These are phyloP conservation scores for Golubevia sp. DNA, from an alignment of 1,284 basidiomycete species.

Conservation along the genomic window DNA sequence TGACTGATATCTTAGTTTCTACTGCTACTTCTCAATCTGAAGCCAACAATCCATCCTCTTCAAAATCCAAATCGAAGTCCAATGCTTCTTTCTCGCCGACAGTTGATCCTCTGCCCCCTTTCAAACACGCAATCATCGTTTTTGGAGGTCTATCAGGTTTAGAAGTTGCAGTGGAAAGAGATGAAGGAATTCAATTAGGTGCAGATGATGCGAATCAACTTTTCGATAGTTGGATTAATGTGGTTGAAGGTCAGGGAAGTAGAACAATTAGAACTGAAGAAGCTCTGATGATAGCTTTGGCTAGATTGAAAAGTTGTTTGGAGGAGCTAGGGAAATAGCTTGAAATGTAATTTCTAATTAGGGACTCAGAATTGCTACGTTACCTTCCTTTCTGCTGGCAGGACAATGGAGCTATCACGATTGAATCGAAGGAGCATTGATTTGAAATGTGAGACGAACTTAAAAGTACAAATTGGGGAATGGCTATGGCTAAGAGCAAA, in stretches of 20 bases:
- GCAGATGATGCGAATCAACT: slow-evolving; percentile 41
- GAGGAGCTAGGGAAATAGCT: slow-evolving; percentile 15
- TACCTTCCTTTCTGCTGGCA: no score
- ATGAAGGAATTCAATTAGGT: slow-evolving; percentile 32
- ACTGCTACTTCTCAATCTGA: slow-evolving; percentile 6
- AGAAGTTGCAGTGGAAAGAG: slow-evolving; percentile 50
- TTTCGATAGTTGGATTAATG: slow-evolving; percentile 60
- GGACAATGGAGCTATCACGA: no score
- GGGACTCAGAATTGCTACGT: no score
- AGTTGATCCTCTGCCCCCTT: slow-evolving; percentile 2
- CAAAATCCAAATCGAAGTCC: no score
- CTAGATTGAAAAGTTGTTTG: slow-evolving; percentile 26
- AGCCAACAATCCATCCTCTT: no score
- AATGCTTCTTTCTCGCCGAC: no score
- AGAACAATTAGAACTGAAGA: slow-evolving; percentile 59
- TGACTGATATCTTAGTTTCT: slow-evolving; percentile 18
- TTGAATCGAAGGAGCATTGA: no score
- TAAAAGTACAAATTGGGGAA: no score
- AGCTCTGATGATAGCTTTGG: slow-evolving; percentile 40
- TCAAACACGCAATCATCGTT: slow-evolving; percentile 44
- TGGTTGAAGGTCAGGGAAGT: slow-evolving; percentile 49
- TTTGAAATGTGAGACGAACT: no score
- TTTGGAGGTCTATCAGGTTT: slow-evolving; percentile 55
- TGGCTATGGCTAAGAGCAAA: no score
- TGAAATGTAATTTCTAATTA: no score